These are phyloP conservation scores for Psidium guajava DNA, from an alignment of 345 rosid species.

Conservation along the genomic window DNA sequence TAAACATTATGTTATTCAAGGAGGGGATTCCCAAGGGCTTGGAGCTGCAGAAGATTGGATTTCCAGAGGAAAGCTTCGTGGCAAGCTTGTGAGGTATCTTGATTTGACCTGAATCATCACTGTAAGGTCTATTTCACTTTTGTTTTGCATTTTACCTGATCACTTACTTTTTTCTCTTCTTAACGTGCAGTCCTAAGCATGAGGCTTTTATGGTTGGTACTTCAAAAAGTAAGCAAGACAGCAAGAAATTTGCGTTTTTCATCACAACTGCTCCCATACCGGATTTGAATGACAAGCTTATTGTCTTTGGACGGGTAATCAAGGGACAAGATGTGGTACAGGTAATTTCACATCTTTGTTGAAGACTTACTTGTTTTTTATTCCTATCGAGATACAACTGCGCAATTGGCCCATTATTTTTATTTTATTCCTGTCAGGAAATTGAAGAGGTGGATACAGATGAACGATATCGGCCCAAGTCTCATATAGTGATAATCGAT, in stretches of 20 bases:
- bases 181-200: constrained; percentile 47
- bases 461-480: constrained; percentile 76
- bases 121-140: neutral
- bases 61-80: constrained; percentile 57
- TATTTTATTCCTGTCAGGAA: constrained; percentile 38
- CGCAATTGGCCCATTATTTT: neutral
- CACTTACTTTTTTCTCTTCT: neutral
- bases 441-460: constrained; percentile 96
- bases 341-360: constrained; percentile 21
- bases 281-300: constrained; percentile 54
- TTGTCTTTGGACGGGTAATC: constrained; percentile 71
- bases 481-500: constrained; percentile 39
- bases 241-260: constrained; percentile 49
- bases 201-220: constrained; percentile 87
- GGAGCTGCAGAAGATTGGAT: constrained; percentile 76
- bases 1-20: constrained; percentile 83
- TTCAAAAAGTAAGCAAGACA: constrained; percentile 37
- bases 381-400: neutral
- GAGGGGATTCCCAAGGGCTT: constrained; percentile 46
- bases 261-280: constrained; percentile 90
- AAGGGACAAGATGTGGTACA: constrained; percentile 83
- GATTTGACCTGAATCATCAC: neutral
- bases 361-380: neutral
- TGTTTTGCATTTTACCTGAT: neutral
- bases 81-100: constrained; percentile 49